Base-by-base conservation (phyloP, 164 flowering plant genomes). In the Annona squamosa region DNA sequence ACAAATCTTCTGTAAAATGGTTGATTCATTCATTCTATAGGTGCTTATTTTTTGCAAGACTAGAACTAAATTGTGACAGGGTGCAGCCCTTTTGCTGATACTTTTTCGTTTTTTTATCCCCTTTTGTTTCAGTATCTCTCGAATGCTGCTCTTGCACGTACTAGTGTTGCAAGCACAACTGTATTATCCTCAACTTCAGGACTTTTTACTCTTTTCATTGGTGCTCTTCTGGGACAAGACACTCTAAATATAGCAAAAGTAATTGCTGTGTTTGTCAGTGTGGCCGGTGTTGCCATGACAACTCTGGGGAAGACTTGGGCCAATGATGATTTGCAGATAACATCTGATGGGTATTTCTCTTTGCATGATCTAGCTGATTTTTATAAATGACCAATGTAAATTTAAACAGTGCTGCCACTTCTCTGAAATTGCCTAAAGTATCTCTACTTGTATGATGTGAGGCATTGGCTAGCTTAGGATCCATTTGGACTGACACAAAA, bases 291-390 rank as follows among this genome's bases (percentile, higher is more conserved):
- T 74, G 92, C 75, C 75, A 93, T 93, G 99, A 96, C 99, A 74
- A 88, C 99, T 66, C 75, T 93, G 13, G 99, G 99, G 41, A 96
- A 96, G 83, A 96, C 99, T 69, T 96, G 99, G 99, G 97, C 99
- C 17, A 46, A 91, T 37, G 99, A 96, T 78, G 99, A 96, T 5
- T 78, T 91, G 42, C 79, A 87, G 68, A 19, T 83, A 68, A 85
- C 73, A 76, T 63, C 90, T 77, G 79, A 91, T 72, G 73, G 72
- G 98, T 93, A 83, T 79, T 79, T 64, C 59, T 41, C 17, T 68
- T 37, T 74, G 59, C 65, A 13, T 46, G 5, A n/a, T 65, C 48
- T 67, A 61, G 19, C 26, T 48, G 41, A 2, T 59, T 12, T 3
- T 70, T 56, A 56, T 56, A 56, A 56, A 7, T 56, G 7, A 6